These are phyloP conservation scores for Gossypioides kirkii DNA, from an alignment of 345 rosid species.

Conservation along the genomic window DNA sequence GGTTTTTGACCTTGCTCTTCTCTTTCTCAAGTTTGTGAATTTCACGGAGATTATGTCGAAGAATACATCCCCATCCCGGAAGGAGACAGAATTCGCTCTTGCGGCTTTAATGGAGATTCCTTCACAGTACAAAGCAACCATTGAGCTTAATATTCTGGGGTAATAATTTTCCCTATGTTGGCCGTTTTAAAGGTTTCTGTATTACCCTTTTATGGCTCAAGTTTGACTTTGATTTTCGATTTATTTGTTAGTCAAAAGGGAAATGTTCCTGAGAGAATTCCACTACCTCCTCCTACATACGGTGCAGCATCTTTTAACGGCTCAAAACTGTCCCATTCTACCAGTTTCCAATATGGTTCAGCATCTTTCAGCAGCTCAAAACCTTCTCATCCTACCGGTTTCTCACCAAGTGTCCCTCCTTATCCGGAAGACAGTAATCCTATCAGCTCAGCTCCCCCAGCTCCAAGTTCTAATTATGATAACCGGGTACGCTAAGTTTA, in stretches of 20 bases:
- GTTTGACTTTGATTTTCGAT: background rate
- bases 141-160: constrained; percentile 83
- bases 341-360: constrained; percentile 34
- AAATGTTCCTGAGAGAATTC: constrained; percentile 41
- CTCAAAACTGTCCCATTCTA: constrained; percentile 33
- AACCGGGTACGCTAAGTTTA: constrained; percentile 42
- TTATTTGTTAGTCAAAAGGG: constrained; percentile 3
- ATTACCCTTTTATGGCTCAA: background rate
- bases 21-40: constrained; percentile 65
- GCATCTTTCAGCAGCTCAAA: background rate
- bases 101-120: constrained; percentile 95
- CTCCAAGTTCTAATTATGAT: constrained; percentile 46
- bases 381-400: background rate
- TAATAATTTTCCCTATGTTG: constrained; percentile 19
- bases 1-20: background rate
- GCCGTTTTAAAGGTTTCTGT: background rate
- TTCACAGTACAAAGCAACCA: constrained; percentile 80
- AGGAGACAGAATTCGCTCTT: constrained; percentile 88
- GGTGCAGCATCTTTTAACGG: constrained; percentile 34
- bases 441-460: constrained; percentile 42
- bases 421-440: constrained; percentile 34
- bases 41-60: constrained; percentile 87
- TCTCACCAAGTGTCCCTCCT: constrained; percentile 43
- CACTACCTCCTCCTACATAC: constrained; percentile 72
- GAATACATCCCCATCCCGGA: constrained; percentile 47